Evolutionary conservation across 176 grass and related monocot species (phyloP), one percentile per base, ranked within the genome.

Genomic region (Microstegium vimineum): DNA sequence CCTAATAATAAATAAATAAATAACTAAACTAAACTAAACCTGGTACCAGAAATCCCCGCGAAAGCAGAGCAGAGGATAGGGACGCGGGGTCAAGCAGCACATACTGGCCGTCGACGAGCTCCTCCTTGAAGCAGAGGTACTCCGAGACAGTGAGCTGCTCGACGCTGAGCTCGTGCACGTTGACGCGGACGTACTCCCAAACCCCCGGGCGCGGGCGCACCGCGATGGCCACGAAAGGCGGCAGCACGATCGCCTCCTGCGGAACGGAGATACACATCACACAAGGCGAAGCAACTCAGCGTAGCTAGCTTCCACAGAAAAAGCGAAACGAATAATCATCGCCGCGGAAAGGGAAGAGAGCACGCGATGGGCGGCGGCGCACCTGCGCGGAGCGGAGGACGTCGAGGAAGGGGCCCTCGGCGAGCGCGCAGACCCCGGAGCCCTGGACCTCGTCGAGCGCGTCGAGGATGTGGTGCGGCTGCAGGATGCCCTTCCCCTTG

Each of bases 171-270:
- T 98, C 96, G 59, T 95, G 85, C 26, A 98, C 93, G 73, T 98
- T 98, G 66, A 95, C 89, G 28, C 96, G 90, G 66, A 98, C 96
- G 73, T 75, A 91, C 71, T 98, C 96, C 96, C 96, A 98, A 46
- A 98, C 93, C 30, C 96, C 96, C 0, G 96, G 96, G 4, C 96
- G 88, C 57, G 96, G 96, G 52, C 96, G 96, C 84, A 98, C 89
- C 1, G 96, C 96, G 74, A 98, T 98, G 76, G 93, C 93, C 73
- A 98, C 93, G 88, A 98, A 95, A 43, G 96, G 96, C 32, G 96
- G 96, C 61, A 98, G 74, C 81, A 98, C 90, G 34, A 98, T 98
- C 30, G 93, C 91, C 90, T 98, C 96, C 96, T 98, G 85, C 68
- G 80, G 64, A 41, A 10, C 60, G 22, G 46, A 49, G 34, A 86